Base-by-base conservation (phyloP, 371 early-diverging fungal species). In the Basidiobolus meristosporus region DNA sequence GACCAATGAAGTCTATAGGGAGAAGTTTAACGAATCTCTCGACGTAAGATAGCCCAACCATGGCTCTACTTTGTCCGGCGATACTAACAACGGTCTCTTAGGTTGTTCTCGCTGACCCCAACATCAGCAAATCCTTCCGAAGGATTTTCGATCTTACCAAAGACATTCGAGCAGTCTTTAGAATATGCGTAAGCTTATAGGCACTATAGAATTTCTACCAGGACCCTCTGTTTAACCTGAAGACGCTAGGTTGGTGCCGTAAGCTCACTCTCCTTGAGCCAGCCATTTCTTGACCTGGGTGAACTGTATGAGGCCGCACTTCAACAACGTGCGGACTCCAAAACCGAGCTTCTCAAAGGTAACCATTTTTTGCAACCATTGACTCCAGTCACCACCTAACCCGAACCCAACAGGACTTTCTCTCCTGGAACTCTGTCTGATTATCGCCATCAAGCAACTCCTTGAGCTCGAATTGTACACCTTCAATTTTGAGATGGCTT, bases 401-500 rank as follows among this genome's bases (percentile, higher is more conserved):
- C 9, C 26, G 11, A 36, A 18, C 5, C 5, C 4, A 2, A 30
- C 35, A 73, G 75, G 62, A 6, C 50, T 88, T 15, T 77, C 89
- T 0, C 46, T 83, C 30, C 62, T 89, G 10, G 89, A 91, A 54
- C 56, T 89, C 3, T 68, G 75, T 18, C 53, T 91, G 16, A 61
- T 91, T 23, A 67, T 89, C 26, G 70, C 85, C 5, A 82, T 83
- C 66, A 73, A 73, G 44, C 70, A 78, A 21, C 43, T 82, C 31
- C 43, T 70, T 15, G 69, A 67, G 23, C 65, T 66, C 15, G 76
- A 80, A 17, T 66, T 63, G 14, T 51, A 51, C n/a, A 58, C 62
- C 12, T 86, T 87, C 51, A 92, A 90, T 48, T 92, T 92, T 61
- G 86, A 82, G 51, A 90, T 90, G 86, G 73, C 86, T 1, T 86